Evolutionary conservation across 1,284 basidiomycete species (phyloP), one percentile per base, ranked within the genome.

Genomic region (Sanguinoderma infundibulare): DNA sequence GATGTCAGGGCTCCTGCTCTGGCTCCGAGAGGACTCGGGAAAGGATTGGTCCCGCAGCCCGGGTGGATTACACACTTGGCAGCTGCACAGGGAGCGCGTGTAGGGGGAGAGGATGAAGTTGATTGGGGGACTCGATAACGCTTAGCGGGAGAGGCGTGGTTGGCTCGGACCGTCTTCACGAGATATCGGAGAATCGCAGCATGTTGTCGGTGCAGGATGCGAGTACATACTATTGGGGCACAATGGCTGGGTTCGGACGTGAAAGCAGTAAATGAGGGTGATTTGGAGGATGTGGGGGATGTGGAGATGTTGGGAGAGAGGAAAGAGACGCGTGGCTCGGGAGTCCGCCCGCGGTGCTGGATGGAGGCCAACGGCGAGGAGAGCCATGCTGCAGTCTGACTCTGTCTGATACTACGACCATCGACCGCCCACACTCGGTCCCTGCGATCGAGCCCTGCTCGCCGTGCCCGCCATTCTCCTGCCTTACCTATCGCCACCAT

Each of bases 401-500:
- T 59, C 61, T 35, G 20, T 53, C 67, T 69, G 67, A 68, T 62
- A 61, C 69, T 61, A 60, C 67, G 56, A 59, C 60, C 67, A 69
- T 65, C 66, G 54, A 40, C 53, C 24, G 28, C 57, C 49, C 42
- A 26, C 26, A 55, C 50, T 55, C 47, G 49, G 39, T 32, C 61
- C 49, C 61, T 47, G 55, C 57, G 62, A 62, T 55, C 55, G 62
- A 58, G 65, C 53, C 30, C 49, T 47, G 65, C 62, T 60, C 63
- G 59, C 65, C 47, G 61, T 59, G 61, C 59, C 50, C 62, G 57
- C 44, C 59, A 40, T 63, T 39, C 15, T 32, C 15, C 59, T 55
- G 63, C 58, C 39, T 36, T 51, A 52, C 57, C 55, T 51, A 58
- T 69, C 67, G 83, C 77, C 83, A 90, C 81, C 79, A 90, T 90